Evolutionary conservation across 2,329 filamentous ascomycete species (phyloP).

Genomic region (Fusarium agapanthi): DNA sequence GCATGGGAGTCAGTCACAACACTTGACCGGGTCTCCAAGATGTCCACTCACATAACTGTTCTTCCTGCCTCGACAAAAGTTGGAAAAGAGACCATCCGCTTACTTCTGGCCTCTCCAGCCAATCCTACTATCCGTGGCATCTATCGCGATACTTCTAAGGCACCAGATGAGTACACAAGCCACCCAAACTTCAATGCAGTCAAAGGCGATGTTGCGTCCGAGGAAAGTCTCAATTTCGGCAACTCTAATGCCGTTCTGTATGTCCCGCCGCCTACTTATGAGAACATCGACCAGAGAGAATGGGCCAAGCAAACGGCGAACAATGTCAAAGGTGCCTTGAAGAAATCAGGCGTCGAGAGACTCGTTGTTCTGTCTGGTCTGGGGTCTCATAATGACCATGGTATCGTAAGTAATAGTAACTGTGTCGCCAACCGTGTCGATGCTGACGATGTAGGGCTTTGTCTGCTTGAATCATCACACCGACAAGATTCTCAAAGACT

Average conservation of each 20-base stretch:
- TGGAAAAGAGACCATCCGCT: constrained; percentile 40
- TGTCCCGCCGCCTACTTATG: constrained; percentile 43
- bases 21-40: background rate
- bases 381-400: constrained; percentile 42
- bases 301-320: constrained; percentile 37
- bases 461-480: constrained; percentile 31
- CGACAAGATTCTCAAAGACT: constrained; percentile 21
- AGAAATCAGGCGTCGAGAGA: constrained; percentile 7
- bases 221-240: constrained; percentile 38
- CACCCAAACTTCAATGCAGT: constrained; percentile 40
- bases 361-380: constrained; percentile 42
- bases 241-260: constrained; percentile 45
- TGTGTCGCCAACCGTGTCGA: rapidly evolving
- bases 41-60: constrained; percentile 43
- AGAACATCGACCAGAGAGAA: constrained; percentile 34
- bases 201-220: constrained; percentile 42
- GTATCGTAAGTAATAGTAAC: constrained; percentile 35
- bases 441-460: constrained; percentile 36
- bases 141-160: constrained; percentile 43
- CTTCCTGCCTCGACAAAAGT: constrained; percentile 45
- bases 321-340: constrained; percentile 37
- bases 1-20: background rate
- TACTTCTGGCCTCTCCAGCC: constrained; percentile 34
- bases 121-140: constrained; percentile 38
- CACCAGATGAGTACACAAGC: constrained; percentile 40